Evolutionary conservation across 2,329 filamentous ascomycete genomes (phyloP), one percentile per base, ranked within the genome.

Genomic region (Penicillium sp.): DNA sequence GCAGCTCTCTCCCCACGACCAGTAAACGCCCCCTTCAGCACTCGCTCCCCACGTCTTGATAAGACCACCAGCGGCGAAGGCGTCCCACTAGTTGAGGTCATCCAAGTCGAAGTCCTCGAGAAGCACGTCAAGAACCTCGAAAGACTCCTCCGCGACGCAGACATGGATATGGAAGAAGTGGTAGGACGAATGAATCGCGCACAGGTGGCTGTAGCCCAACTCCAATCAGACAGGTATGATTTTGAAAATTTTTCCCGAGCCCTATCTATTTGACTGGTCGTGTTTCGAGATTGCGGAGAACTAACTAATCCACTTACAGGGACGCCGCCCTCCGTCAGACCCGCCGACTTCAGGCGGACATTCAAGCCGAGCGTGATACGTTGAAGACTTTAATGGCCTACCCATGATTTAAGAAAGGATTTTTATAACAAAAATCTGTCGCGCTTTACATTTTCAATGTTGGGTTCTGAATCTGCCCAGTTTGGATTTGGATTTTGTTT

Each of bases 101-200:
- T 86, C 12, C 85, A 90, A 76, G 86, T 93, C 50, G 84, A 89
- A 57, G 80, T 84, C 55, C 84, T 99, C 31, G 89, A 92, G 70
- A 84, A 85, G 57, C 86, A 89, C 57, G 90, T 97, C 7, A 79
- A 85, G 54, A 91, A 96, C 75, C 84, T 99, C 2, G 94, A 99
- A 78, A 87, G 85, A 66, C 88, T 92, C 15, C 80, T 95, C 12
- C 76, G 82, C 5, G 84, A 90, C 61, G 89, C 90, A 15, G 90
- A 94, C 67, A 78, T 79, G 48, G 89, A 93, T 75, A 93, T 94
- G 89, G 85, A 90, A 69, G 86, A 90, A 72, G 90, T 94, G 7
- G 89, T 95, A 7, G 81, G 86, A 57, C 82, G 88, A 60, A 93
- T 95, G 87, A 93, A 90, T 74, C 80, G 81, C 64, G 89, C 89